These are phyloP conservation scores for Camelina hispida DNA, from an alignment of 345 rosid genomes.

Conservation along the genomic window DNA sequence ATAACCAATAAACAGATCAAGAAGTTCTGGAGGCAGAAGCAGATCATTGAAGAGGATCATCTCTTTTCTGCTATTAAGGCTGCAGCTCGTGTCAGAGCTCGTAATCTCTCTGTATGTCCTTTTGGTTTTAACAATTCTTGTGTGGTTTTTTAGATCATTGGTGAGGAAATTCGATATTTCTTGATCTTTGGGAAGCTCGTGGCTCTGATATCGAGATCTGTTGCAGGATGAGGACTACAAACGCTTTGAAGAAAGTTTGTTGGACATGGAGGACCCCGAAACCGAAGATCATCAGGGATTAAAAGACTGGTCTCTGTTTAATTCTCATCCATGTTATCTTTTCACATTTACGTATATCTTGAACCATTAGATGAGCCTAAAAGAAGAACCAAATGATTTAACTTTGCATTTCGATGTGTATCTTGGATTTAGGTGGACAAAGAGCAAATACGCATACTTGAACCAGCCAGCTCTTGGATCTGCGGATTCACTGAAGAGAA, in stretches of 20 bases:
- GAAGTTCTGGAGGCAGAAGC: conserved; percentile 79
- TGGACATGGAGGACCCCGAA: conserved; percentile 46
- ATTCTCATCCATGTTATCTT: neutral
- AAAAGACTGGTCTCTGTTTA: conserved; percentile 71
- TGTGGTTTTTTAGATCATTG: neutral
- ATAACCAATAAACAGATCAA: conserved; percentile 82
- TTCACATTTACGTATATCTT: neutral
- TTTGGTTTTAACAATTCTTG: conserved; percentile 10
- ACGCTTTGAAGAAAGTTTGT: conserved; percentile 58
- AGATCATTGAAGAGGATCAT: conserved; percentile 76
- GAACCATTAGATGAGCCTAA: neutral
- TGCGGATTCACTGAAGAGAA: conserved; percentile 49
- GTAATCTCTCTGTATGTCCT: conserved; percentile 66
- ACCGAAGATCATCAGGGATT: conserved; percentile 64
- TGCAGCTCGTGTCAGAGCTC: conserved; percentile 78
- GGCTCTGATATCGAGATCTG: neutral
- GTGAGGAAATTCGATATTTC: neutral
- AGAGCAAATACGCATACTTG: conserved; percentile 90
- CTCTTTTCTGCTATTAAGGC: conserved; percentile 92
- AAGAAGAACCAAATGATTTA: conserved; percentile 12
- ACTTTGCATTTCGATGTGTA: conserved; percentile 7
- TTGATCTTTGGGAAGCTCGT: neutral
- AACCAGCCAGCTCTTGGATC: conserved; percentile 80
- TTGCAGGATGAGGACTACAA: conserved; percentile 67
- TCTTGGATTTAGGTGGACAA: conserved; percentile 75